These are phyloP conservation scores for Peronospora belbahrii DNA, from an alignment of 352 stramenopile species.

Conservation along the genomic window DNA sequence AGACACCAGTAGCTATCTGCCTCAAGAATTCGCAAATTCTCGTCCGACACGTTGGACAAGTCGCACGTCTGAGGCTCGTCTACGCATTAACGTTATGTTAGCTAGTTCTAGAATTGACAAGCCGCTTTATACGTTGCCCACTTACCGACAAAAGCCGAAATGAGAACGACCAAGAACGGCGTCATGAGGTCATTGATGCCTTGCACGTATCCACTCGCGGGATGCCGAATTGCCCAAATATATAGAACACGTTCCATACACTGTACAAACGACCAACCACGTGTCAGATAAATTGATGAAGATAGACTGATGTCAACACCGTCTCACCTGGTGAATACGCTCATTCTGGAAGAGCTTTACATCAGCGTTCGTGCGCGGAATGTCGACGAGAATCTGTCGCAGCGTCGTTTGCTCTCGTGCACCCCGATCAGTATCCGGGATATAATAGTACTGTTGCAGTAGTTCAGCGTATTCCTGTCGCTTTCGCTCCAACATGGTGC, in stretches of 20 bases:
- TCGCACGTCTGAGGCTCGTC: slow-evolving; percentile 74
- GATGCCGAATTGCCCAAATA: slow-evolving; percentile 98
- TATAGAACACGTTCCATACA: slow-evolving; percentile 96
- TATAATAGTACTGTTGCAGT: slow-evolving; percentile 94
- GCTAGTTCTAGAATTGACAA: neutral
- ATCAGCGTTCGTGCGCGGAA: slow-evolving; percentile 94
- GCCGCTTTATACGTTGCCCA: neutral
- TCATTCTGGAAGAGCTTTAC: slow-evolving; percentile 96
- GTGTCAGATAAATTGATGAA: slow-evolving; percentile 3
- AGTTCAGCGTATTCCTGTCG: slow-evolving; percentile 94
- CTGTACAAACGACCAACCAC: slow-evolving; percentile 20
- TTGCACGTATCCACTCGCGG: slow-evolving; percentile 97
- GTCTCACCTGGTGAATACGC: slow-evolving; percentile 72
- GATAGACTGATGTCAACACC: neutral
- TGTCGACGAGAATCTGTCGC: slow-evolving; percentile 96
- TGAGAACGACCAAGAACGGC: slow-evolving; percentile 96
- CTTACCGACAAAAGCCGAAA: slow-evolving; percentile 76
- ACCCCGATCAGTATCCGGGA: slow-evolving; percentile 90
- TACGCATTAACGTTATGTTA: slow-evolving; percentile 14
- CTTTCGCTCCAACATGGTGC: slow-evolving; percentile 90
- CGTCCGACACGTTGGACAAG: slow-evolving; percentile 52
- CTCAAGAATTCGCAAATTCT: slow-evolving; percentile 85
- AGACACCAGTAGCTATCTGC: slow-evolving; percentile 99
- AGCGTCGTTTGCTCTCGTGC: slow-evolving; percentile 94
- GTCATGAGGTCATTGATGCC: slow-evolving; percentile 99